Percentiles rank a stretch among this genome's conserved stretches.
Conservation (phyloP, 371 early-diverging fungal genomes). For the Mucor ambiguus region DNA sequence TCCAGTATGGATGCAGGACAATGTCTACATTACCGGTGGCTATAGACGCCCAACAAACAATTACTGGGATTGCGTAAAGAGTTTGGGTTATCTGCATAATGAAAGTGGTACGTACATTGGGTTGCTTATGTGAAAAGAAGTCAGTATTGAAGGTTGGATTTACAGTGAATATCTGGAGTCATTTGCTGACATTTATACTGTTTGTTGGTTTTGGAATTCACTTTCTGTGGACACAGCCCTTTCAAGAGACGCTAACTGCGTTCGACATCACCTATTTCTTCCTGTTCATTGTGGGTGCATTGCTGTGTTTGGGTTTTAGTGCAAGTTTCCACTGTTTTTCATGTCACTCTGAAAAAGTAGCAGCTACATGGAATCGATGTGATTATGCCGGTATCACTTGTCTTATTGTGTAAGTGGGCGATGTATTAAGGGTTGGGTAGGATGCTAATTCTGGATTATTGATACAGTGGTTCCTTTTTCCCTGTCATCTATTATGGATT, state of each 20-base stretch:
- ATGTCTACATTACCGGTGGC: constrained; percentile 64
- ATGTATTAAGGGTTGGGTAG: background rate
- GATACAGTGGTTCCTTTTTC: constrained; percentile 67
- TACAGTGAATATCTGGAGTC: constrained; percentile 86
- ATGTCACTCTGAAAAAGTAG: constrained; percentile 84
- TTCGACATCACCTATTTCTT: constrained; percentile 69
- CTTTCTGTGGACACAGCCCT: constrained; percentile 49
- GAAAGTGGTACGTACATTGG: constrained; percentile 64
- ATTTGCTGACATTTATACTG: constrained; percentile 71
- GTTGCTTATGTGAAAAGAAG: background rate
- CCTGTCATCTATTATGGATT: constrained; percentile 76
- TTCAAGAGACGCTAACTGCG: constrained; percentile 52
- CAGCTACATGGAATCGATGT: constrained; percentile 75
- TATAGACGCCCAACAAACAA: constrained; percentile 82
- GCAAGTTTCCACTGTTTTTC: constrained; percentile 82
- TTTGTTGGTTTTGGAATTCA: constrained; percentile 63
- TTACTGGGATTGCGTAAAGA: constrained; percentile 70
- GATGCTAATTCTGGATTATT: background rate
- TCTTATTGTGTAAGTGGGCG: constrained; percentile 71
- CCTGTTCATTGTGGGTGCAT: constrained; percentile 71
- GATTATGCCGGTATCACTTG: constrained; percentile 94
- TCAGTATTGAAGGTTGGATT: background rate
- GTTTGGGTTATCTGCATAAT: constrained; percentile 87
- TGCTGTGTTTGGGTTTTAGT: constrained; percentile 79
- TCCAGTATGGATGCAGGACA: constrained; percentile 80